Conservation (phyloP, 1,284 basidiomycete genomes). For the Stereum hirsutum region DNA sequence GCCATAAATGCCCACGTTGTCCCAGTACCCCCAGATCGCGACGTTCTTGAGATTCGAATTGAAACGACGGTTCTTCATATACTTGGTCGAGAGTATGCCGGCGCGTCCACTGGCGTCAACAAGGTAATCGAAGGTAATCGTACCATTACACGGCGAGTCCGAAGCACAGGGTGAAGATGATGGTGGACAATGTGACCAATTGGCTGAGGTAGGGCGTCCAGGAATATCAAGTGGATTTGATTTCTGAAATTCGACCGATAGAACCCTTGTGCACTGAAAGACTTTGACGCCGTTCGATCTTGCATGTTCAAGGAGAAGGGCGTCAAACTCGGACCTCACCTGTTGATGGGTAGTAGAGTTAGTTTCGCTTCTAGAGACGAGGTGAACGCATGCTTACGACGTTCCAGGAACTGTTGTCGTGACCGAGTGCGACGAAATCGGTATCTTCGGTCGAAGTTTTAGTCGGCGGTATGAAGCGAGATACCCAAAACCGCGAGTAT, state of each 20-base stretch:
- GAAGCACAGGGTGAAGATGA: conserved; percentile 3
- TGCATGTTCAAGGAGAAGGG: conserved; percentile 29
- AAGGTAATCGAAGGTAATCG: conserved; percentile 53
- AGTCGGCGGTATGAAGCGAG: neutral
- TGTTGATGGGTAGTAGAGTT: neutral
- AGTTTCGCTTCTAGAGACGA: neutral
- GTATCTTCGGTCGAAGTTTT: conserved; percentile 20
- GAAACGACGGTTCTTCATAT: conserved; percentile 59
- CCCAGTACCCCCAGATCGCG: conserved; percentile 75
- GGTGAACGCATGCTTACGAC: conserved; percentile 16
- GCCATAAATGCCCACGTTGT: conserved; percentile 42
- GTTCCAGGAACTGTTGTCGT: conserved; percentile 28
- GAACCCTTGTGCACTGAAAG: conserved; percentile 27
- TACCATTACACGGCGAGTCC: conserved; percentile 20
- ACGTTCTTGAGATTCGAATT: conserved; percentile 64
- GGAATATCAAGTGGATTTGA: neutral
- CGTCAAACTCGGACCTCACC: conserved; percentile 29
- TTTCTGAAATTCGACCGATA: conserved; percentile 17
- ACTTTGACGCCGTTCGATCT: conserved; percentile 22
- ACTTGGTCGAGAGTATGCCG: conserved; percentile 56
- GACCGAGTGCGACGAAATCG: conserved; percentile 30
- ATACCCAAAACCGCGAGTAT: neutral
- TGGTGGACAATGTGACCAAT: conserved; percentile 9
- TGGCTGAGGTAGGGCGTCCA: conserved; percentile 8
- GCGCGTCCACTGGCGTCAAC: conserved; percentile 65